These are phyloP conservation scores for Cadophora sp. DNA, from an alignment of 2,329 filamentous ascomycete genomes.

Conservation along the genomic window DNA sequence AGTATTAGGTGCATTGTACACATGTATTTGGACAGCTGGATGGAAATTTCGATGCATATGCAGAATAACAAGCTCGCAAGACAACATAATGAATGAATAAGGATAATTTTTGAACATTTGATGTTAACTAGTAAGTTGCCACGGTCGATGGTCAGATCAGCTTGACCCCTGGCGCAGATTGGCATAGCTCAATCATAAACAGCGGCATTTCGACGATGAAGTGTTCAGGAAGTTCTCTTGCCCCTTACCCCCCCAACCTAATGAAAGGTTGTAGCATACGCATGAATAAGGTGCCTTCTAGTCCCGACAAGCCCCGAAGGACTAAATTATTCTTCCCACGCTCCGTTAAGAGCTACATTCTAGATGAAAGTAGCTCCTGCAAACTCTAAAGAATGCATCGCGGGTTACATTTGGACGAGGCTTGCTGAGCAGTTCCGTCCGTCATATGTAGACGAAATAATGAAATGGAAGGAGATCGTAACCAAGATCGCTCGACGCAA, in stretches of 20 bases:
- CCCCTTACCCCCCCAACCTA: conserved; percentile 43
- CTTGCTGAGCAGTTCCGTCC: not conserved
- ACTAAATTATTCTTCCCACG: conserved; percentile 65
- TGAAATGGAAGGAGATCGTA: not conserved
- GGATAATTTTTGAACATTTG: not conserved
- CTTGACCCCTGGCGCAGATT: not conserved
- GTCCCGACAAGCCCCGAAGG: conserved; percentile 40
- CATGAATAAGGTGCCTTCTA: conserved; percentile 46
- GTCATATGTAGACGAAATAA: not conserved
- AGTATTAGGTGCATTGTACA: not conserved
- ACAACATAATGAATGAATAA: not conserved
- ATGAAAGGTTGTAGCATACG: conserved; percentile 41
- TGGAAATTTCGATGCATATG: not conserved
- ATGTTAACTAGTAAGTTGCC: not conserved
- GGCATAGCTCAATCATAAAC: too few species aligned
- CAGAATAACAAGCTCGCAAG: not conserved
- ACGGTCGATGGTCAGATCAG: not conserved
- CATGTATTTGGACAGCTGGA: not conserved
- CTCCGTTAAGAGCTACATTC: conserved; percentile 80
- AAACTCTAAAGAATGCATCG: conserved; percentile 77
- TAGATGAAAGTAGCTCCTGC: conserved; percentile 74
- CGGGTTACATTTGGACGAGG: conserved; percentile 53
- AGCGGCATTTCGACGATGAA: not conserved
- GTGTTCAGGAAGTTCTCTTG: conserved; percentile 46
- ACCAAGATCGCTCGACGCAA: conserved; percentile 6